These are phyloP conservation scores for Helicocarpus griseus DNA, from an alignment of 2,329 filamentous ascomycete genomes.

Conservation along the genomic window DNA sequence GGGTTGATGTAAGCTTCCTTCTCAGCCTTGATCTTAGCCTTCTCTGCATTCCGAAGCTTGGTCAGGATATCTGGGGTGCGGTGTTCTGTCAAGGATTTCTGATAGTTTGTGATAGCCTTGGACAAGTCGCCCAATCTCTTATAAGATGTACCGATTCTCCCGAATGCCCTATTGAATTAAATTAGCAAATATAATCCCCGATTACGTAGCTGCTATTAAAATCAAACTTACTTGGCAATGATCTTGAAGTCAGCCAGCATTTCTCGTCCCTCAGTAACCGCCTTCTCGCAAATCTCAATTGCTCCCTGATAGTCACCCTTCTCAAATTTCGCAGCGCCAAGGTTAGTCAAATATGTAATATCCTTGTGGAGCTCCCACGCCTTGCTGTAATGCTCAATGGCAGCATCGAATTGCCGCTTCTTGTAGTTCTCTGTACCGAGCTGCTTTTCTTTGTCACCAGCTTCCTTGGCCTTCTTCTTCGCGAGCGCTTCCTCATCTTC, in stretches of 20 bases:
- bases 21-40: slow-evolving; percentile 66
- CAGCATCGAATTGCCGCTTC: slow-evolving; percentile 92
- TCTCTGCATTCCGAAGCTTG: slow-evolving; percentile 87
- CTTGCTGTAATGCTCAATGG: slow-evolving; percentile 87
- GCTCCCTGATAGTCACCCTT: slow-evolving; percentile 87
- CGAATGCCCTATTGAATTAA: slow-evolving; percentile 55
- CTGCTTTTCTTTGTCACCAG: slow-evolving; percentile 89
- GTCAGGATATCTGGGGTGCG: slow-evolving; percentile 86
- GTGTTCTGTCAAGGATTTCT: slow-evolving; percentile 91
- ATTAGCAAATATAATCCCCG: slow-evolving; percentile 7
- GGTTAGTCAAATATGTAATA: slow-evolving; percentile 95
- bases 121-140: slow-evolving; percentile 77
- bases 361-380: slow-evolving; percentile 94
- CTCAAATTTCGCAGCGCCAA: slow-evolving; percentile 87
- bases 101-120: slow-evolving; percentile 78
- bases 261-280: slow-evolving; percentile 79
- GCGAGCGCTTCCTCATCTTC: slow-evolving; percentile 75
- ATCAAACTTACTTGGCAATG: slow-evolving; percentile 65
- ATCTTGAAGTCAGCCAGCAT: slow-evolving; percentile 95
- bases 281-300: slow-evolving; percentile 78
- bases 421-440: slow-evolving; percentile 94
- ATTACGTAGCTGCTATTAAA: not conserved
- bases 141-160: slow-evolving; percentile 85
- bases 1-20: slow-evolving; percentile 79
- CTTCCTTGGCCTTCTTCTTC: slow-evolving; percentile 83